These are phyloP conservation scores for Mycena chlorophos DNA, from an alignment of 768 basidiomycete genomes.

Conservation along the genomic window DNA sequence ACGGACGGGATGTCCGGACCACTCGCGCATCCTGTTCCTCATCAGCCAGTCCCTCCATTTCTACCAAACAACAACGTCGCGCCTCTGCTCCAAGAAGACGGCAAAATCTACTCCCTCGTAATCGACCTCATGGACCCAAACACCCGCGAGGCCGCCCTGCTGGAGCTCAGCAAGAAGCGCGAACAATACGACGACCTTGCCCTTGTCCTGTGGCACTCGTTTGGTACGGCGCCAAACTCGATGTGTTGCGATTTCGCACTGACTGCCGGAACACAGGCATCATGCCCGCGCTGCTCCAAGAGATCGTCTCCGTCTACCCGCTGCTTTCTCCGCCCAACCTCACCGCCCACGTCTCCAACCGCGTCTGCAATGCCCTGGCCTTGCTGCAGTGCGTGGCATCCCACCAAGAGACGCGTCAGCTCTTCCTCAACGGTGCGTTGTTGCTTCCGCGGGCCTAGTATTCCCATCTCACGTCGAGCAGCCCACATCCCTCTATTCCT, in stretches of 20 bases:
- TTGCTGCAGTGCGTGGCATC: constrained; percentile 98
- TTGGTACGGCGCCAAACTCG: constrained; percentile 57
- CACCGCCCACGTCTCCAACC: constrained; percentile 96
- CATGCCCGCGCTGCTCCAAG: constrained; percentile 95
- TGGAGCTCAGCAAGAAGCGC: constrained; percentile 97
- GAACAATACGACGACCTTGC: constrained; percentile 99
- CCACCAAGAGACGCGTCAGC: constrained; percentile 91
- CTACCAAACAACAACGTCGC: constrained; percentile 33
- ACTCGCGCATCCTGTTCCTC: constrained; percentile 58
- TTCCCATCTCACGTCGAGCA: constrained; percentile 52
- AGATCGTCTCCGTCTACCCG: constrained; percentile 98
- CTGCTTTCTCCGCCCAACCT: constrained; percentile 92
- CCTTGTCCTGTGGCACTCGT: constrained; percentile 96
- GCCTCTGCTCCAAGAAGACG: constrained; percentile 50
- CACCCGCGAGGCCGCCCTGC: constrained; percentile 84
- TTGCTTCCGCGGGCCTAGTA: constrained; percentile 3
- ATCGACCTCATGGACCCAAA: constrained; percentile 81
- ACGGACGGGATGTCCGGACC: constrained; percentile 61
- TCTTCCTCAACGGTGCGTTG: constrained; percentile 85
- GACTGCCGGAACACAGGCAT: constrained; percentile 59
- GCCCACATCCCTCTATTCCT: constrained; percentile 98
- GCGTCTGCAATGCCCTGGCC: constrained; percentile 98
- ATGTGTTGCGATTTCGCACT: neutral
- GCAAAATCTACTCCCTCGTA: constrained; percentile 88
- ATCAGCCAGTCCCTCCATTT: constrained; percentile 45